These are phyloP conservation scores for Fusarium tanahbumbuense DNA, from an alignment of 2,329 filamentous ascomycete genomes.

Conservation along the genomic window DNA sequence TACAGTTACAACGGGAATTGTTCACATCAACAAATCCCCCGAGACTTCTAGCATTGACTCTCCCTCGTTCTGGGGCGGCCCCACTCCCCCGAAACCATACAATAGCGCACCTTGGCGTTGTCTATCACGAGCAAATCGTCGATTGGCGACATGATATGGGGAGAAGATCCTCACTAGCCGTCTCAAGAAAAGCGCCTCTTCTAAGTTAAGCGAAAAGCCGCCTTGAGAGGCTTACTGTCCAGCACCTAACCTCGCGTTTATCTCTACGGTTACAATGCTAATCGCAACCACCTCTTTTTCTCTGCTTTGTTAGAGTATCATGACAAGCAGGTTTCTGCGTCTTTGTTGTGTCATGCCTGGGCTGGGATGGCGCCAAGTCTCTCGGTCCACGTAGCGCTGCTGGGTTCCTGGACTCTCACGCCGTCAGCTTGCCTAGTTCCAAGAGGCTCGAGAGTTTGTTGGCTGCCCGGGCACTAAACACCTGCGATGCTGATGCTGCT, in stretches of 20 bases:
- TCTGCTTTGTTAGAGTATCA: constrained; percentile 15
- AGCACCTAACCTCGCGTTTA: constrained; percentile 17
- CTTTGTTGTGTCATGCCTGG: constrained; percentile 34
- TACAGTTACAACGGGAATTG: constrained; percentile 37
- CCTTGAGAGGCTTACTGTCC: constrained; percentile 22
- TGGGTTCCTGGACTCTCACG: constrained; percentile 28
- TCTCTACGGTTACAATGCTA: constrained; percentile 33
- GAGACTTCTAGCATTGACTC: constrained; percentile 28
- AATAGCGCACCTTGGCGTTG: constrained; percentile 20
- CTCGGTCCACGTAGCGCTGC: constrained; percentile 33
- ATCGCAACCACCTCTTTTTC: constrained; percentile 17
- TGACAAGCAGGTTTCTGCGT: constrained; percentile 36
- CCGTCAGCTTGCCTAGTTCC: constrained; percentile 17
- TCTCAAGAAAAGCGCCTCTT: constrained; percentile 36
- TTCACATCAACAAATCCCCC: constrained; percentile 17
- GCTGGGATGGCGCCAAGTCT: constrained; percentile 34
- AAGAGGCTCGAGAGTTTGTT: constrained; percentile 30
- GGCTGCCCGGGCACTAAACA: constrained; percentile 26
- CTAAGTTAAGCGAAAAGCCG: constrained; percentile 30
- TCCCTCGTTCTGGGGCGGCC: constrained; percentile 2
- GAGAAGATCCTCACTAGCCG: constrained; percentile 39
- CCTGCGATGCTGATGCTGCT: constrained; percentile 19
- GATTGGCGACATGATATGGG: constrained; percentile 42
- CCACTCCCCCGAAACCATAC: constrained; percentile 40
- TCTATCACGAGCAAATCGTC: constrained; percentile 39